Base-by-base conservation (phyloP, 202 grass and related monocot genomes). In the Miscanthus sacchariflorus region DNA sequence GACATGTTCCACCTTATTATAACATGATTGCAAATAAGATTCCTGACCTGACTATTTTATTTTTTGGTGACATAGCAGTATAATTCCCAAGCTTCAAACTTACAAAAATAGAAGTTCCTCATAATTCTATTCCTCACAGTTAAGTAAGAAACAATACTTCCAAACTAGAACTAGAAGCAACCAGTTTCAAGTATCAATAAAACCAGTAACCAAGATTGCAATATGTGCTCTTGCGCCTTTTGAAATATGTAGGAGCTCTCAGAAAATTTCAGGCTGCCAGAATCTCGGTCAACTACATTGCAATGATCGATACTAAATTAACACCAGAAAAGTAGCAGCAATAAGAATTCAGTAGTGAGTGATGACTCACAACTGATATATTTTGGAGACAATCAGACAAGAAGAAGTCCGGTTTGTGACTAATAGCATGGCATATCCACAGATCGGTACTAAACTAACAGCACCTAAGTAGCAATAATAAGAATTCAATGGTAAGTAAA, bases 381-480 rank as follows among this genome's bases (percentile, higher is more conserved):
- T 39, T 59, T 11, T 59, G 30, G 50, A 70, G 88, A 46, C n/a
- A n/a, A n/a, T n/a, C n/a, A n/a, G n/a, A n/a, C 48, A 39, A 70
- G 46, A 68, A 33, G 67, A 83, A 81, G 94, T 93, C 93, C 94
- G 90, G 80, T 79, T 88, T 64, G 92, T 89, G 68, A 98, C 90
- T 56, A 94, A 84, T 83, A 94, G 83, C 88, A 95, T 90, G 36
- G 83, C 84, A 87, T 90, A 90, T 87, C 89, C 89, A 80, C 89
- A 90, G 48, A 50, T 50, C 14, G 14, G 12, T 50, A 50, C 42
- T 56, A 63, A 66, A 84, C 44, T 81, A 69, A 64, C 6, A 82
- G 12, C 9, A 83, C 4, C 2, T 76, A 24, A 64, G n/a, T 69
- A 87, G 79, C 30, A 83, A 84, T 21, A 11, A 44, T 43, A 70